phyloP scores from a whole-genome alignment of 2,329 filamentous ascomycete species.

The Colletotrichum filicis region DNA sequence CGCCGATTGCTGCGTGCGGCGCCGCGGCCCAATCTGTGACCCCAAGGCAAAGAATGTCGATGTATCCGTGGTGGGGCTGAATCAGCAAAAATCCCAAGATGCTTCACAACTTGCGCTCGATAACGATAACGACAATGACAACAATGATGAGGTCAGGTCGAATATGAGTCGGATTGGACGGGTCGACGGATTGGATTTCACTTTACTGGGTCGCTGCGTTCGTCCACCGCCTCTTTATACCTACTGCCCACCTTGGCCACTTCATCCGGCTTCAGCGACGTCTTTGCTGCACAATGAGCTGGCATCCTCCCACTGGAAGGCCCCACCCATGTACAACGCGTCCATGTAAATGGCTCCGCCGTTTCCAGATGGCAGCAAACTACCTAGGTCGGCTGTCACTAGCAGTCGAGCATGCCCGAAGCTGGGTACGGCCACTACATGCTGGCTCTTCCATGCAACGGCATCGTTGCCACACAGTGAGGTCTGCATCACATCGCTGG shows the following conservation, averaged over 20 bases:
- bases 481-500: not conserved
- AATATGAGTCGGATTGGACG: not conserved
- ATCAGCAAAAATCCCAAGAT: not conserved
- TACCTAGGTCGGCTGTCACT: constrained; percentile 14
- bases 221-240: constrained; percentile 35
- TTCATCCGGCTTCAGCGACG: constrained; percentile 35
- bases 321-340: constrained; percentile 36
- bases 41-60: constrained; percentile 4
- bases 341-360: constrained; percentile 34
- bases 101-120: not conserved
- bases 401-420: constrained; percentile 1
- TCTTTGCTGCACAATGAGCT: constrained; percentile 37
- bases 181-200: not conserved
- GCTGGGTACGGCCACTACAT: constrained; percentile 17
- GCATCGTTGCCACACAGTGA: not conserved
- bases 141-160: not conserved
- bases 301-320: constrained; percentile 36
- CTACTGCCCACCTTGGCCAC: constrained; percentile 1
- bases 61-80: constrained; percentile 26
- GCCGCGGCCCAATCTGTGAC: constrained; percentile 16
- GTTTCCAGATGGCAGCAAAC: constrained; percentile 17
- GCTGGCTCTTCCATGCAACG: not conserved
- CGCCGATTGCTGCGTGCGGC: constrained; percentile 3
- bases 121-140: not conserved
- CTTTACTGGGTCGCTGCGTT: constrained; percentile 9